Evolutionary conservation across 805 yeast genomes (phyloP).

Genomic region (Candida vartiovaarae): DNA sequence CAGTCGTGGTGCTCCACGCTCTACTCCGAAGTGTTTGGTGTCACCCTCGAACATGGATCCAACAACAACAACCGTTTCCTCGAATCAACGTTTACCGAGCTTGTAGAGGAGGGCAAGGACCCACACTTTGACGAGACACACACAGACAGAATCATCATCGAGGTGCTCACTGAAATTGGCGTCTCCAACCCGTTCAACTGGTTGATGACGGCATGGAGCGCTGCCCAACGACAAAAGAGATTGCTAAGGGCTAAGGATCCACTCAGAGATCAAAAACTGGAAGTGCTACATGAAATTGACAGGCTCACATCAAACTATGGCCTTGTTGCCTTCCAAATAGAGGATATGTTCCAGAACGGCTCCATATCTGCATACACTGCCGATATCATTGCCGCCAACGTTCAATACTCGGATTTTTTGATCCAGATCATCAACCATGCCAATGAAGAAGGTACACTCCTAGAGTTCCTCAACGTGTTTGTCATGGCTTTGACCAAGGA

Average conservation of each 20-base stretch:
- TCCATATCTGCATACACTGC: conserved; percentile 22
- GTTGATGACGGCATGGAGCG: conserved; percentile 38
- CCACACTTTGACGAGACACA: conserved; percentile 11
- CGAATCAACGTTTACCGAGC: conserved; percentile 19
- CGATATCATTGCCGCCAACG: conserved; percentile 25
- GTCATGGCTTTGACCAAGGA: conserved; percentile 32
- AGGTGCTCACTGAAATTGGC: conserved; percentile 49
- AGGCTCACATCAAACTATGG: conserved; percentile 55
- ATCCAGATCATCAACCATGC: conserved; percentile 51
- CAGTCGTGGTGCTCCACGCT: conserved; percentile 9
- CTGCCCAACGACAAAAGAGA: conserved; percentile 36
- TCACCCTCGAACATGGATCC: conserved; percentile 16
- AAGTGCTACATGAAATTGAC: conserved; percentile 40
- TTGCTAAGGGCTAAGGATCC: conserved; percentile 35
- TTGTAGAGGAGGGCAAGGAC: conserved; percentile 17
- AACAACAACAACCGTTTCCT: conserved; percentile 9
- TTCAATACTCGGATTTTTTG: conserved; percentile 39
- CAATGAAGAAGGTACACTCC: conserved; percentile 55
- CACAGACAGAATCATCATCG: conserved; percentile 48
- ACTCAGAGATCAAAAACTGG: conserved; percentile 29
- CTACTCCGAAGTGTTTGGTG: conserved; percentile 13
- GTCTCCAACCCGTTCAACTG: conserved; percentile 40
- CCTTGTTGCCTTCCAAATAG: conserved; percentile 58
- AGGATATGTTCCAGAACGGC: conserved; percentile 38
- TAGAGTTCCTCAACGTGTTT: conserved; percentile 52